These are phyloP conservation scores for Talaromyces sp. DNA, from an alignment of 2,329 filamentous ascomycete species.

Conservation along the genomic window DNA sequence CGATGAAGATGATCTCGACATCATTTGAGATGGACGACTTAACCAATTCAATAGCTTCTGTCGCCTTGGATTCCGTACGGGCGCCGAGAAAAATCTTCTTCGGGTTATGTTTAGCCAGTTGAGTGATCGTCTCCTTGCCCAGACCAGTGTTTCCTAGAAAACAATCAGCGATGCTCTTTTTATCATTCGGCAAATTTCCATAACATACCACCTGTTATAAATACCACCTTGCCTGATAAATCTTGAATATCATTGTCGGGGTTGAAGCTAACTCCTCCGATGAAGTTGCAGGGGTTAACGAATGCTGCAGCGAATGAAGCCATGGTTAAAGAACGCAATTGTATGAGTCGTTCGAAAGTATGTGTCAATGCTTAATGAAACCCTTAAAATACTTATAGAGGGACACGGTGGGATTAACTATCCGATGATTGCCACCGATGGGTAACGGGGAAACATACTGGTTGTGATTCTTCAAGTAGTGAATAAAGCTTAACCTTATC, in stretches of 20 bases:
- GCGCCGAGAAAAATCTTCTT: slow-evolving; percentile 43
- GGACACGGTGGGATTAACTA: neutral
- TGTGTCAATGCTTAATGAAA: neutral
- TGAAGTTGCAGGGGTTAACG: slow-evolving; percentile 21
- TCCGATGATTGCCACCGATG: neutral
- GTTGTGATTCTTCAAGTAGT: neutral
- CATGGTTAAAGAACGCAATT: slow-evolving; percentile 10
- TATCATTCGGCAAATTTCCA: slow-evolving; percentile 21
- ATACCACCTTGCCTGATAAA: slow-evolving; percentile 36
- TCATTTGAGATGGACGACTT: slow-evolving; percentile 17
- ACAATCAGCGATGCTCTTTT: slow-evolving; percentile 18
- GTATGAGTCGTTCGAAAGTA: neutral
- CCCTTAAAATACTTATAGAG: neutral
- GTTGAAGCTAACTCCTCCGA: slow-evolving; percentile 29
- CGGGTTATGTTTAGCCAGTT: slow-evolving; percentile 47
- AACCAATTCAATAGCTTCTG: slow-evolving; percentile 23
- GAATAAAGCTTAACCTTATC: neutral
- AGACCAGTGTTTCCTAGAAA: slow-evolving; percentile 50
- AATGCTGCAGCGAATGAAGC: slow-evolving; percentile 16
- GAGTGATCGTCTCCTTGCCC: slow-evolving; percentile 47
- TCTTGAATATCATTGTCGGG: slow-evolving; percentile 38
- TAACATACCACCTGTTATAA: slow-evolving; percentile 40
- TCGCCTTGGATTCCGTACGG: slow-evolving; percentile 28
- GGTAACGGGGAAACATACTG: too few species aligned
- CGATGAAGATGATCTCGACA: slow-evolving; percentile 25